Conservation (phyloP, 768 basidiomycete genomes). For the Scleroderma citrinum region DNA sequence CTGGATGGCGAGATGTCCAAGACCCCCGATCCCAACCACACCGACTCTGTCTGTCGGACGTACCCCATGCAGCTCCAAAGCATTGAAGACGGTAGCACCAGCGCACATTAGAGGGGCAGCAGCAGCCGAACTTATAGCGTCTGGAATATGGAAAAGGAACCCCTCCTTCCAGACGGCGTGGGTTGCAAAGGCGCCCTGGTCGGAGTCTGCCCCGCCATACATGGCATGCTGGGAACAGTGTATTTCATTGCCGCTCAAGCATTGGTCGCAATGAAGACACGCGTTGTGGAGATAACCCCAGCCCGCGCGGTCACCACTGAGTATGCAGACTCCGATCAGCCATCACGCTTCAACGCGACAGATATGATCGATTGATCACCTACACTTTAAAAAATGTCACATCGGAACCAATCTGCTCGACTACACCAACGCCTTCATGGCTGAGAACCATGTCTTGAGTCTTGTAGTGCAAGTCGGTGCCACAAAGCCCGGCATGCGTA, state of each 20-base stretch:
- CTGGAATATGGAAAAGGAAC: slow-evolving; percentile 32
- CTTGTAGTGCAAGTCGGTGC: slow-evolving; percentile 34
- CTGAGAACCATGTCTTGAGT: slow-evolving; percentile 32
- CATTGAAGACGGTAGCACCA: slow-evolving; percentile 30
- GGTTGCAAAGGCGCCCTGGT: slow-evolving; percentile 32
- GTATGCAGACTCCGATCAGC: not conserved
- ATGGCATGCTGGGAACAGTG: slow-evolving; percentile 19
- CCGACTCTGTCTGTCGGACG: slow-evolving; percentile 30
- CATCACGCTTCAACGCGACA: not conserved
- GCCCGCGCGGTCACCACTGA: slow-evolving; percentile 31
- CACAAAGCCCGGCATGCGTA: slow-evolving; percentile 33
- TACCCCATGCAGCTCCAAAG: slow-evolving; percentile 19
- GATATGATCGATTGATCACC: slow-evolving; percentile 7
- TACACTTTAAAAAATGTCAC: slow-evolving; percentile 31
- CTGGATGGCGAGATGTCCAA: slow-evolving; percentile 35
- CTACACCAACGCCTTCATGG: slow-evolving; percentile 34
- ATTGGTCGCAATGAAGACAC: slow-evolving; percentile 30
- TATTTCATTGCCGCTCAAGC: slow-evolving; percentile 28
- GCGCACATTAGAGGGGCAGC: slow-evolving; percentile 36
- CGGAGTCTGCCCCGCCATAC: slow-evolving; percentile 20
- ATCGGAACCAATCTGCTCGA: slow-evolving; percentile 26
- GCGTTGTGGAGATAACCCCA: slow-evolving; percentile 31
- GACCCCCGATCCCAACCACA: slow-evolving; percentile 30
- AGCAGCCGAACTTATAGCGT: slow-evolving; percentile 20
- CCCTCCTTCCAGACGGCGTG: slow-evolving; percentile 30